Percentiles rank a stretch among this genome's conserved stretches.
Evolutionary conservation across 495 filamentous ascomycete genomes (phyloP).

Genomic region (Penicillium bialowiezense): DNA sequence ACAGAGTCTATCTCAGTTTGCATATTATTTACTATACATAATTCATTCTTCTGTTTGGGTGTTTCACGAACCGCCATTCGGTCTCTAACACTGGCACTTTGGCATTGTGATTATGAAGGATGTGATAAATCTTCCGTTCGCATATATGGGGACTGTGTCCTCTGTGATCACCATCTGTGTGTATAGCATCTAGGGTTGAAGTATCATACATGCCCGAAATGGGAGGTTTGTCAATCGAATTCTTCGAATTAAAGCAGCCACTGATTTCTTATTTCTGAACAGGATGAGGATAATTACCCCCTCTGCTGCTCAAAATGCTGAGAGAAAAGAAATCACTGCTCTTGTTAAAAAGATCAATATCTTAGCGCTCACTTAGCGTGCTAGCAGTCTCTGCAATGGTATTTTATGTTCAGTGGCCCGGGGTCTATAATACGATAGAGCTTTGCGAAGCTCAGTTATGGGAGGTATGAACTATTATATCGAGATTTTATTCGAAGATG

Average conservation of each 20-base stretch:
- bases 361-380: slow-evolving; percentile 19
- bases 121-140: slow-evolving; percentile 30
- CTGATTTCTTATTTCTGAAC: neutral
- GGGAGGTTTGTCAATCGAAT: slow-evolving; percentile 29
- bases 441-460: slow-evolving; percentile 29
- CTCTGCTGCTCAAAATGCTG: slow-evolving; percentile 21
- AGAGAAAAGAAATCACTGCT: slow-evolving; percentile 22
- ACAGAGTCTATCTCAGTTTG: no score
- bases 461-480: slow-evolving; percentile 37
- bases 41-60: neutral
- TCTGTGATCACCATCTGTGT: slow-evolving; percentile 35
- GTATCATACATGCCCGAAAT: slow-evolving; percentile 33
- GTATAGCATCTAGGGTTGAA: slow-evolving; percentile 21
- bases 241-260: neutral
- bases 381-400: slow-evolving; percentile 22
- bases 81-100: slow-evolving; percentile 15
- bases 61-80: neutral
- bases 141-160: slow-evolving; percentile 27
- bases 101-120: slow-evolving; percentile 29
- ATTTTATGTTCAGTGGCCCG: slow-evolving; percentile 20
- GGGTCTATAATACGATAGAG: slow-evolving; percentile 25
- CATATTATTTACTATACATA: no score
- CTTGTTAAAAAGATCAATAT: slow-evolving; percentile 31
- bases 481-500: slow-evolving; percentile 27
- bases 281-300: slow-evolving; percentile 30